phyloP scores from a whole-genome alignment of 2,329 filamentous ascomycete genomes.

The Dactylellina cionopaga region DNA sequence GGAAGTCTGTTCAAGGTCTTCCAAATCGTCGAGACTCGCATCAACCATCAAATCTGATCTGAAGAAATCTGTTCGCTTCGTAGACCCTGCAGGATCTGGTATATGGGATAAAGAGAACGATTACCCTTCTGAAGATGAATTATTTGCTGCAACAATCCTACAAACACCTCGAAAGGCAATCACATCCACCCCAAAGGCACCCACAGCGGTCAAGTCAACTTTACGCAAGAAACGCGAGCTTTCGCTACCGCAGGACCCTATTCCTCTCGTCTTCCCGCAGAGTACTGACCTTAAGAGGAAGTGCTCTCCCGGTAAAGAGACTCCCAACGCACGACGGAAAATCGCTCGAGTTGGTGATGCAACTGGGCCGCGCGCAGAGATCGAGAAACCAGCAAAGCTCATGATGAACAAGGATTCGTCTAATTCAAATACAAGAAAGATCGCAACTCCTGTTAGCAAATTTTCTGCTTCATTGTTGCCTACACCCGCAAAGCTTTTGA shows the following conservation, averaged over 20 bases:
- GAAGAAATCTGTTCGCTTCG: slow-evolving; percentile 46
- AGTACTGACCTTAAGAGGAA: slow-evolving; percentile 36
- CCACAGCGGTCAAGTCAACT: background rate
- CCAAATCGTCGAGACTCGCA: background rate
- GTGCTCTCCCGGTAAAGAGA: slow-evolving; percentile 20
- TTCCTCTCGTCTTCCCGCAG: background rate
- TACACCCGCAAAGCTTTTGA: background rate
- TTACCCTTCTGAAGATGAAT: slow-evolving; percentile 38
- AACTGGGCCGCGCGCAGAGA: background rate
- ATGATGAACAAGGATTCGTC: background rate
- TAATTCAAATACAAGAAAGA: background rate
- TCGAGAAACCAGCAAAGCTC: slow-evolving; percentile 1
- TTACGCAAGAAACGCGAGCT: background rate
- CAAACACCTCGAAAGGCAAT: slow-evolving; percentile 21
- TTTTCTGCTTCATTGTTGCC: background rate
- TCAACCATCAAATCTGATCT: background rate
- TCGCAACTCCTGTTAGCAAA: background rate
- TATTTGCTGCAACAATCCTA: slow-evolving; percentile 36
- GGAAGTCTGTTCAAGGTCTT: background rate
- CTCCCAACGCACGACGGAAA: slow-evolving; percentile 21
- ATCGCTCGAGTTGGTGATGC: slow-evolving; percentile 7
- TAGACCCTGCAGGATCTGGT: background rate
- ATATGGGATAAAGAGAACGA: slow-evolving; percentile 41
- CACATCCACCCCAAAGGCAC: slow-evolving; percentile 10
- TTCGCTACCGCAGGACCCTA: background rate